Evolutionary conservation across 129 eudicot genomes (phyloP), one percentile per base, ranked within the genome.

Genomic region (Tagetes erecta): DNA sequence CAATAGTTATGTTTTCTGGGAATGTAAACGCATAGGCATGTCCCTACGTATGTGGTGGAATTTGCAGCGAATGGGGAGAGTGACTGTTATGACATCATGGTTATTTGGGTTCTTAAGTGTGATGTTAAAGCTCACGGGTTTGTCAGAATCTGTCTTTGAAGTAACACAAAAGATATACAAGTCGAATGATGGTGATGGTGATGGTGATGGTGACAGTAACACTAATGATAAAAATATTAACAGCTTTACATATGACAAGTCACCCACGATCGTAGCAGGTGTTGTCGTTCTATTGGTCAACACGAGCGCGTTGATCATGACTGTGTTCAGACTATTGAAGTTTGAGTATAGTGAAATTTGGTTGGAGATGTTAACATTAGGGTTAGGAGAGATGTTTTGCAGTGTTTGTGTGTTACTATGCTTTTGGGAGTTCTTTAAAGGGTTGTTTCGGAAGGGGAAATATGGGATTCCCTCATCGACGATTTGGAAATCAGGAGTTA

Each of bases 11-110:
- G 59, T 64, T 1, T n/a, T n/a, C n/a, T n/a, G n/a, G n/a, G n/a
- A n/a, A n/a, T n/a, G n/a, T n/a, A n/a, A n/a, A n/a, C n/a, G 39
- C 83, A 6, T 83, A 69, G n/a, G 91, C 83, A 75, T 47, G 71
- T 42, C 42, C 64, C 4, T 42, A 55, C 34, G 1, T 37, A 30
- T 84, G 86, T 86, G 91, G 91, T 86, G 91, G 91, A 86, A 86
- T 63, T 56, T 81, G 59, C 91, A 86, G 35, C 80, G 81, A 57
- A 83, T 78, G 86, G 65, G 67, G 73, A 79, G 86, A 73, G 57
- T 83, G 44, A 74, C 6, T 52, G 3, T 73, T 3, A 72, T 79
- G 67, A 77, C 91, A 3, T 55, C 87, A 30, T 83, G 84, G 83
- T 65, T 83, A 34, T 81, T 78, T n/a, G 90, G 80, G 52, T 33